A percentile compares a stretch with the other conserved stretches of the same genome.
Conservation (phyloP, 768 basidiomycete species). For the Rhizopogon vinicolor region DNA sequence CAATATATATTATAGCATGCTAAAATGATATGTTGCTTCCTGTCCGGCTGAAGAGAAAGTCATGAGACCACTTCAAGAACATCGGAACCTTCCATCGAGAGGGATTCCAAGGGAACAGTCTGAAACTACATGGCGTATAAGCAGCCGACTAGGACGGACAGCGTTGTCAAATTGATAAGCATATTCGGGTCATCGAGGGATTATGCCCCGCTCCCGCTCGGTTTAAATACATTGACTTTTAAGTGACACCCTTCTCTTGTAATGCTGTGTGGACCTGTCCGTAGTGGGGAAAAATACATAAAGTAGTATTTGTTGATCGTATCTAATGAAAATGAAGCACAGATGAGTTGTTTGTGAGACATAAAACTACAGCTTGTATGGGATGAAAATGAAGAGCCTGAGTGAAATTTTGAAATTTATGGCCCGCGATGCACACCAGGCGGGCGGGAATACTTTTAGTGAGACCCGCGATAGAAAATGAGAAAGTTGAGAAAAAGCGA, state of each 20-base stretch:
- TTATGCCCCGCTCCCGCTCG: no score
- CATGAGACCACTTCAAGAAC: no score
- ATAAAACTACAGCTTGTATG: neutral
- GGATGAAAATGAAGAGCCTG: neutral
- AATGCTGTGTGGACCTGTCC: neutral
- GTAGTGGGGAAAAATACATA: neutral
- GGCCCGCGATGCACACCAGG: neutral
- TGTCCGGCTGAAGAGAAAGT: no score
- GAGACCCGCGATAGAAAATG: neutral
- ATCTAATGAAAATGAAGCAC: neutral
- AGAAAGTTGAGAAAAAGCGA: no score
- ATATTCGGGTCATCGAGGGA: neutral
- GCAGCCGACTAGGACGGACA: neutral
- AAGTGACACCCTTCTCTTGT: no score
- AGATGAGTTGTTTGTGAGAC: neutral
- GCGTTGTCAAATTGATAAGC: neutral
- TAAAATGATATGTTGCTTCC: no score
- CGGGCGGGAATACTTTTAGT: neutral
- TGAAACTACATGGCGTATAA: neutral
- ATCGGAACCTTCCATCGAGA: no score
- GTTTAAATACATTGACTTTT: no score
- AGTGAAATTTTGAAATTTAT: no score
- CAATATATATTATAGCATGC: no score
- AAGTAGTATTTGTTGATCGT: neutral
- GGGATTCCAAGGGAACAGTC: no score